Evolutionary conservation across 139 green algal genomes (phyloP).

Genomic region (Tetraselmis striata): DNA sequence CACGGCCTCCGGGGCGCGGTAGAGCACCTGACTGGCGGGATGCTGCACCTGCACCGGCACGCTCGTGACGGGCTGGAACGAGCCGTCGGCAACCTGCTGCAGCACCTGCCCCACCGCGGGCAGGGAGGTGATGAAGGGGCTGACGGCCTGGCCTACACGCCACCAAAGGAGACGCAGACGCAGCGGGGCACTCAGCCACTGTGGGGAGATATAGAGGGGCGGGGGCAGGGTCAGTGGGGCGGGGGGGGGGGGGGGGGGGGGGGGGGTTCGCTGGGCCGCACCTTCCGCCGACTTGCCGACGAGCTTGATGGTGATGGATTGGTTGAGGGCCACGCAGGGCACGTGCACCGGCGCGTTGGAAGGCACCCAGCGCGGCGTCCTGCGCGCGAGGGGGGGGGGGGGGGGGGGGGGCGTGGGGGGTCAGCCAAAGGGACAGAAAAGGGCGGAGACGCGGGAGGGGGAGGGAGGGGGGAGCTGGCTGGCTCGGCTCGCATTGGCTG

Average conservation of each 20-base stretch:
- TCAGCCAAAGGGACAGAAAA: too few relatives aligned
- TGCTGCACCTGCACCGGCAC: conserved; percentile 6
- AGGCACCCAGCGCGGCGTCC: neutral
- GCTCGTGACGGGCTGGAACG: neutral
- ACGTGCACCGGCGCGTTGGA: conserved; percentile 3
- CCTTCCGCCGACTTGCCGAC: neutral
- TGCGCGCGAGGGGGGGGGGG: too few relatives aligned
- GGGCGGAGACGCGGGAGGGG: too few relatives aligned
- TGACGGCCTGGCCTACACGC: neutral
- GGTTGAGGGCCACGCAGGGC: neutral
- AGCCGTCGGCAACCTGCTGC: neutral
- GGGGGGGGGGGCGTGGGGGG: too few relatives aligned
- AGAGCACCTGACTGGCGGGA: neutral
- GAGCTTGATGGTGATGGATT: neutral
- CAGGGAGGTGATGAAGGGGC: conserved; percentile 6
- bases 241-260: too few relatives aligned
- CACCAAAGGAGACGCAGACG: too few relatives aligned
- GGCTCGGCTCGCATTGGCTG: too few relatives aligned
- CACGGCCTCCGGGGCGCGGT: neutral
- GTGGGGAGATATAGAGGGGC: too few relatives aligned
- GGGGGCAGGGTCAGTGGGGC: neutral
- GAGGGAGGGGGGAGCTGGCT: too few relatives aligned
- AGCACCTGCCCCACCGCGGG: neutral
- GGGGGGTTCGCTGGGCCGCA: neutral
- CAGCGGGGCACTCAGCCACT: too few relatives aligned